These are phyloP conservation scores for Pythium rishiriense DNA, from an alignment of 352 stramenopile species.

Conservation along the genomic window DNA sequence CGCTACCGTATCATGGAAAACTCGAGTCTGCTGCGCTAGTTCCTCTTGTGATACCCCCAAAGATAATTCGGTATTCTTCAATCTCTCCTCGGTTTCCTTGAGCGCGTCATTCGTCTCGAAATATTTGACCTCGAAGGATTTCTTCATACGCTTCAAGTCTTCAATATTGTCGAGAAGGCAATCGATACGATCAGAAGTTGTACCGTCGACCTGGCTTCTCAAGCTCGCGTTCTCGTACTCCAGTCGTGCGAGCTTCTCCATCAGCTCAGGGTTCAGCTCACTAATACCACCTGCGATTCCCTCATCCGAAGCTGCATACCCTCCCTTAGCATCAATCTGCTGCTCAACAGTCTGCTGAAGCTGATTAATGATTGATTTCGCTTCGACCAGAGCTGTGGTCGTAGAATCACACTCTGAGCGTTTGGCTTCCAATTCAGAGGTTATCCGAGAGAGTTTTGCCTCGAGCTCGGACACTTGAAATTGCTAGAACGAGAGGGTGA, in stretches of 20 bases:
- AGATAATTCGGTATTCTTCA: conserved; percentile 5
- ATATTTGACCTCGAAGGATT: conserved; percentile 70
- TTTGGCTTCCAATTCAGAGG: conserved; percentile 31
- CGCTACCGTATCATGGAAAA: conserved; percentile 17
- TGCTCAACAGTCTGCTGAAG: conserved; percentile 44
- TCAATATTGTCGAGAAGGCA: conserved; percentile 55
- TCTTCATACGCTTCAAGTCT: conserved; percentile 59
- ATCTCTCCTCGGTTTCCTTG: conserved; percentile 24
- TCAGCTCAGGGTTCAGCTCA: conserved; percentile 70
- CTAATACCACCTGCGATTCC: conserved; percentile 39
- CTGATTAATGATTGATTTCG: conserved; percentile 43
- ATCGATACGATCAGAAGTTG: conserved; percentile 59
- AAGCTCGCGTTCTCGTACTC: conserved; percentile 61
- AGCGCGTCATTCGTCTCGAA: conserved; percentile 47
- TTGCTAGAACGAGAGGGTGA: too few species aligned
- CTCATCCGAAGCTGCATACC: neutral
- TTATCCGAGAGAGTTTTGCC: conserved; percentile 33
- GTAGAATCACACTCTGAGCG: conserved; percentile 35
- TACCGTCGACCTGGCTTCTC: conserved; percentile 47
- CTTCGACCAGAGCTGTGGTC: conserved; percentile 39
- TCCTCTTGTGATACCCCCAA: conserved; percentile 18
- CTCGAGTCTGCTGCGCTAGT: neutral
- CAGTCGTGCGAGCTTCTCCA: conserved; percentile 58
- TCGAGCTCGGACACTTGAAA: conserved; percentile 66
- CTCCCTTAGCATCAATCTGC: conserved; percentile 18